A percentile compares a stretch with the other conserved stretches of the same genome.
phyloP scores from a whole-genome alignment of 176 grass and related monocot genomes.

The Oryza australiensis region DNA sequence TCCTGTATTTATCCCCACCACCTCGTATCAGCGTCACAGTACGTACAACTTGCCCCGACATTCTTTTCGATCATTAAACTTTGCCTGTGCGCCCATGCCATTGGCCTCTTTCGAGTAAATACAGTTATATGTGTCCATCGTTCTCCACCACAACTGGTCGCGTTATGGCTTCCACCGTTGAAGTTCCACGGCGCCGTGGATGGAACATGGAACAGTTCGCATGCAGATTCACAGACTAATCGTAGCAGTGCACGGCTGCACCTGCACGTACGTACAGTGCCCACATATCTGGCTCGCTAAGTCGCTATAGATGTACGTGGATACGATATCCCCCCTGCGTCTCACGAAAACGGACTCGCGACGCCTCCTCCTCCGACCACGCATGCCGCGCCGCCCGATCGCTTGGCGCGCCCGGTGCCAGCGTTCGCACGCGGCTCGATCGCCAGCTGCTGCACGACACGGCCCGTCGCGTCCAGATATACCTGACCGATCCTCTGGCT shows the following conservation, averaged over 20 bases:
- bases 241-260: neutral
- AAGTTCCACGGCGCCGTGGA: neutral
- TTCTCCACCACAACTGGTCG: neutral
- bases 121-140: neutral
- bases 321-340: neutral
- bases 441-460: neutral
- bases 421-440: too few relatives aligned
- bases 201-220: neutral
- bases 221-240: neutral
- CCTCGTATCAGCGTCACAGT: neutral
- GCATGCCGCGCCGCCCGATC: too few relatives aligned
- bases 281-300: neutral
- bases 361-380: neutral
- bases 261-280: neutral
- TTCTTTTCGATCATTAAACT: neutral
- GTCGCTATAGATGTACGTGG: neutral
- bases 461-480: slow-evolving; percentile 23
- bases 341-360: neutral
- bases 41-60: neutral
- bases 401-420: too few relatives aligned
- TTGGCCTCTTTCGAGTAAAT: neutral
- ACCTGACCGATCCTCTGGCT: neutral
- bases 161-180: neutral
- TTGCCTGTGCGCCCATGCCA: neutral
- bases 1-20: neutral